Percentiles rank a stretch among this genome's conserved stretches.
Conservation (phyloP, 306 rosid species). For the Cyamopsis tetragonoloba region DNA sequence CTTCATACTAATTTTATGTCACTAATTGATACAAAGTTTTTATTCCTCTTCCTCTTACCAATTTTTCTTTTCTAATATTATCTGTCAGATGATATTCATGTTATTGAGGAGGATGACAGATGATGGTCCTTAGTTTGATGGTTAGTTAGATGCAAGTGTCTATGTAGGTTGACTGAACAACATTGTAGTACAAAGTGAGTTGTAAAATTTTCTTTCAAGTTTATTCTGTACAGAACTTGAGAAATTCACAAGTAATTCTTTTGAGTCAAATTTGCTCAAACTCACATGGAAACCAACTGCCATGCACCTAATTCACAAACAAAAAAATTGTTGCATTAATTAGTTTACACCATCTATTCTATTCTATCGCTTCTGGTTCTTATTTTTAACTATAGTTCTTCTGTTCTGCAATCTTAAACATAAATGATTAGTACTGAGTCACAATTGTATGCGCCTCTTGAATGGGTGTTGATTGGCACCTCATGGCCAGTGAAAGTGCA, state of each 20-base stretch:
- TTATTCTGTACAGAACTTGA: background rate
- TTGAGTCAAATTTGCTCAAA: conserved; percentile 9
- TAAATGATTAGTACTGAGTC: background rate
- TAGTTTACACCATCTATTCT: conserved; percentile 3
- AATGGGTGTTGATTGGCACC: conserved; percentile 29
- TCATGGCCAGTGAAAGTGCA: conserved; percentile 50
- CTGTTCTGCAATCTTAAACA: background rate
- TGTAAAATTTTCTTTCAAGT: background rate
- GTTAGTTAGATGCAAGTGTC: background rate
- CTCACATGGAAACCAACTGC: conserved; percentile 5
- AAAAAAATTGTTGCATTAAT: background rate
- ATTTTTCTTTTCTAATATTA: too few species aligned
- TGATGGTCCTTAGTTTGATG: background rate
- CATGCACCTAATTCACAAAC: background rate
- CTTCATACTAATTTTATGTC: too few species aligned
- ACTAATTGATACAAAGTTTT: too few species aligned
- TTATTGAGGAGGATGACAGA: background rate
- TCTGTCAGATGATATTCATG: background rate
- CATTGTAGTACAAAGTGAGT: background rate
- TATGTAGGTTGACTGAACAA: background rate
- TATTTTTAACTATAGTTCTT: background rate
- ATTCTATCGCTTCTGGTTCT: background rate
- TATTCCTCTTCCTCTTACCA: too few species aligned
- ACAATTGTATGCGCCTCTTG: conserved; percentile 13
- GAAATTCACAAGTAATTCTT: conserved; percentile 4